These are phyloP conservation scores for Trichoderma virens DNA, from an alignment of 495 filamentous ascomycete species.

Conservation along the genomic window DNA sequence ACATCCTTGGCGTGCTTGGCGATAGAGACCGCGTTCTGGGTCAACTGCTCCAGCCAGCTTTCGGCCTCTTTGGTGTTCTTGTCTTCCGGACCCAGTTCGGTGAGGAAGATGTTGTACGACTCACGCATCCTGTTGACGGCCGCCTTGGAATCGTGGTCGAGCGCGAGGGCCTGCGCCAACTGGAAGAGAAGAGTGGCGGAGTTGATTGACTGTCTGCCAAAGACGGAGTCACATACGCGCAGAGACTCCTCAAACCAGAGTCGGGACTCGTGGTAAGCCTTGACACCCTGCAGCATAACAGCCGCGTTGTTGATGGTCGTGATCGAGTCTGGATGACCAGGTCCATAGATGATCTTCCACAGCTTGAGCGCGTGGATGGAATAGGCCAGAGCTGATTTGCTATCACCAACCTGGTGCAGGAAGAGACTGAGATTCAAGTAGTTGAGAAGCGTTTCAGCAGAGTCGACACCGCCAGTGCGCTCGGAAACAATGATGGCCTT, in stretches of 20 bases:
- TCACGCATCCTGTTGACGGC: slow-evolving; percentile 90
- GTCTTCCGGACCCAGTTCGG: slow-evolving; percentile 74
- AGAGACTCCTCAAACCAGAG: slow-evolving; percentile 95
- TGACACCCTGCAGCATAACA: slow-evolving; percentile 93
- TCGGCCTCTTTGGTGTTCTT: slow-evolving; percentile 93
- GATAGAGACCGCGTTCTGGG: slow-evolving; percentile 85
- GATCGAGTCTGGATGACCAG: slow-evolving; percentile 91
- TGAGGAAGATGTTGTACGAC: slow-evolving; percentile 88
- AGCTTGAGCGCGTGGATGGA: slow-evolving; percentile 88
- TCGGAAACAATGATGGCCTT: slow-evolving; percentile 96
- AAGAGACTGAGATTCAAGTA: slow-evolving; percentile 97
- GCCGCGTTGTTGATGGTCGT: slow-evolving; percentile 98
- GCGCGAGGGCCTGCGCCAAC: slow-evolving; percentile 84
- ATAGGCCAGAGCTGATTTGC: slow-evolving; percentile 71
- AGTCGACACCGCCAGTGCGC: slow-evolving; percentile 89
- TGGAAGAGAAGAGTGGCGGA: slow-evolving; percentile 97
- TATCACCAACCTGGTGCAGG: slow-evolving; percentile 84
- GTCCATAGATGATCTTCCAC: slow-evolving; percentile 95
- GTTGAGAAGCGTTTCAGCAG: slow-evolving; percentile 82
- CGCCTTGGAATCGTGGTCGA: slow-evolving; percentile 85
- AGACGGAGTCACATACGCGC: slow-evolving; percentile 75
- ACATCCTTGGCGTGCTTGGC: slow-evolving; percentile 86
- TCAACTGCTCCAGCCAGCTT: slow-evolving; percentile 93
- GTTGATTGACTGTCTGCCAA: slow-evolving; percentile 79
- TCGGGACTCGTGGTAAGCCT: slow-evolving; percentile 85